These are phyloP conservation scores for Conringia planisiliqua DNA, from an alignment of 345 rosid species.

Conservation along the genomic window DNA sequence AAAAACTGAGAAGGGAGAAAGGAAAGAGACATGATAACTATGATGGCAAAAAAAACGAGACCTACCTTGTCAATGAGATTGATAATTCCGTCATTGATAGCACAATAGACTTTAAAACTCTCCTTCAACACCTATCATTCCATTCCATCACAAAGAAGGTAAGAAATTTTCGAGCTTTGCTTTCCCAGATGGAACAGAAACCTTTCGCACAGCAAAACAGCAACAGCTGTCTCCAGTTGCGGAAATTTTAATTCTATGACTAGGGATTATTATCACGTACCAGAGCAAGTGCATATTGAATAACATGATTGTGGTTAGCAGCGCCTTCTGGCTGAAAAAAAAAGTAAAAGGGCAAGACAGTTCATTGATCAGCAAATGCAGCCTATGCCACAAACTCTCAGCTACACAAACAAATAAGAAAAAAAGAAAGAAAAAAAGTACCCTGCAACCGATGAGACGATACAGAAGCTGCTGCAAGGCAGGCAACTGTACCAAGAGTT, in stretches of 20 bases:
- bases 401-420: not conserved
- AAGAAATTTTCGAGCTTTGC: not conserved
- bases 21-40: not conserved
- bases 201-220: not conserved
- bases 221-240: not conserved
- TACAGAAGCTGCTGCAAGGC: constrained; percentile 81
- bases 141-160: not conserved
- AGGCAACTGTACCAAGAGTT: constrained; percentile 83
- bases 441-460: constrained; percentile 97
- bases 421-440: constrained; percentile 24
- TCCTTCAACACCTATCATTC: constrained; percentile 78
- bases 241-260: not conserved
- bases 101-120: constrained; percentile 96
- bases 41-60: constrained; percentile 12
- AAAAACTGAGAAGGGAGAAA: not conserved
- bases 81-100: constrained; percentile 96
- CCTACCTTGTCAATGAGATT: constrained; percentile 96
- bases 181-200: not conserved
- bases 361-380: constrained; percentile 6
- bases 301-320: constrained; percentile 74
- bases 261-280: constrained; percentile 39
- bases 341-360: not conserved
- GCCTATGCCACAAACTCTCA: constrained; percentile 9
- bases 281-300: constrained; percentile 96
- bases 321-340: constrained; percentile 96